Conservation (phyloP, 176 grass and related monocot genomes). For the Secale cereale region DNA sequence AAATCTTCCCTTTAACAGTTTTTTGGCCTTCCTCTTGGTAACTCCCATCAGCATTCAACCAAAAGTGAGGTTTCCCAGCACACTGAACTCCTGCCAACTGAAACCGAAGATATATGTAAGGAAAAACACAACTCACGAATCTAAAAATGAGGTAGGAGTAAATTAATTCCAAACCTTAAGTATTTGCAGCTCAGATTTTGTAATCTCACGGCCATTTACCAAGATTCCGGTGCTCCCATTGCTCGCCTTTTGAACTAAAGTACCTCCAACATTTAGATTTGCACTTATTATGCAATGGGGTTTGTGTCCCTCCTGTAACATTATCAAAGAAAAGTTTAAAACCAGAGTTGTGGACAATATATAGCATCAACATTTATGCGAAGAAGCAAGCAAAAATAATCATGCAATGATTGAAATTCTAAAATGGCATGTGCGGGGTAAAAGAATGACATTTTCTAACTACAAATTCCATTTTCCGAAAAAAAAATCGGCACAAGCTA, state of each 20-base stretch:
- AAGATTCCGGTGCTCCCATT: conserved; percentile 86
- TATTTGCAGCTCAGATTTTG: conserved; percentile 88
- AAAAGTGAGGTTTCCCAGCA: conserved; percentile 99
- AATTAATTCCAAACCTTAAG: conserved; percentile 63
- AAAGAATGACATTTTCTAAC: not conserved
- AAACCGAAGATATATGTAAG: conserved; percentile 25
- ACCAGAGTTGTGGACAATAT: not conserved
- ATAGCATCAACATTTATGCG: not conserved
- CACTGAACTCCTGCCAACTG: conserved; percentile 97
- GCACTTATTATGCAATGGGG: conserved; percentile 83
- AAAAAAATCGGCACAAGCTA: not conserved
- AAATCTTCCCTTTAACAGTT: conserved; percentile 86
- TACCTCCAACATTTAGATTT: conserved; percentile 79
- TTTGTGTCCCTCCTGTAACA: conserved; percentile 81
- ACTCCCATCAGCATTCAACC: conserved; percentile 94
- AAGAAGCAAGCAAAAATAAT: conserved; percentile 8
- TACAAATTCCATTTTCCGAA: not conserved
- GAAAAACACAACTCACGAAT: conserved; percentile 9
- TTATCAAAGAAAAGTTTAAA: conserved; percentile 1
- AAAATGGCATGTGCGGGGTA: not conserved
- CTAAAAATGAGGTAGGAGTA: not conserved
- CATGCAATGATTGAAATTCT: not conserved
- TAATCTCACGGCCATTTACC: conserved; percentile 96
- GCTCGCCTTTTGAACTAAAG: conserved; percentile 64
- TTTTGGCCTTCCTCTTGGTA: conserved; percentile 99